Evolutionary conservation across 495 filamentous ascomycete genomes (phyloP).

Genomic region (Umbilicaria muhlenbergii): DNA sequence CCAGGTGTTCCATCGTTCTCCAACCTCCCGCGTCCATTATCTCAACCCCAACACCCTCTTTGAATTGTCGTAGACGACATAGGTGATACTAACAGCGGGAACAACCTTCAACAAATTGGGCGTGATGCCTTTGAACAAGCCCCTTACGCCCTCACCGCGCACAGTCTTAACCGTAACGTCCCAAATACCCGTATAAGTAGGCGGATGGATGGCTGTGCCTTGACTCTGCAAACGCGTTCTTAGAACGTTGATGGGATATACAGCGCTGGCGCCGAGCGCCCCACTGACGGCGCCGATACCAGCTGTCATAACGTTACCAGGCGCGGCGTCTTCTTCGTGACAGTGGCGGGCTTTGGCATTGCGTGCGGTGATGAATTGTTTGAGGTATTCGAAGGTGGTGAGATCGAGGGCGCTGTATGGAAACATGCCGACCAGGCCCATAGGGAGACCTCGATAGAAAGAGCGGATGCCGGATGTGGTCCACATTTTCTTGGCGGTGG

Average conservation of each 20-base stretch:
- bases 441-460: slow-evolving; percentile 83
- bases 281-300: slow-evolving; percentile 79
- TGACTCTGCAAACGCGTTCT: slow-evolving; percentile 90
- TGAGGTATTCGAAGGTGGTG: slow-evolving; percentile 85
- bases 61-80: slow-evolving; percentile 93
- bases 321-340: slow-evolving; percentile 67
- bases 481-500: slow-evolving; percentile 76
- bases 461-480: slow-evolving; percentile 51
- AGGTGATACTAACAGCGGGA: slow-evolving; percentile 91
- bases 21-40: slow-evolving; percentile 19
- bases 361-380: slow-evolving; percentile 49
- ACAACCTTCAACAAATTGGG: slow-evolving; percentile 95
- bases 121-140: slow-evolving; percentile 87
- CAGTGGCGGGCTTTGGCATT: slow-evolving; percentile 54
- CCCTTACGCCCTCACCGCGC: slow-evolving; percentile 65
- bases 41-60: slow-evolving; percentile 62
- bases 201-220: slow-evolving; percentile 78
- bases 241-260: slow-evolving; percentile 92
- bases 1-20: not conserved
- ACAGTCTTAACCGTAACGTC: slow-evolving; percentile 77
- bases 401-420: slow-evolving; percentile 96
- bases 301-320: slow-evolving; percentile 64
- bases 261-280: slow-evolving; percentile 80
- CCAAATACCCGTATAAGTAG: slow-evolving; percentile 74
- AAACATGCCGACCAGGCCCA: slow-evolving; percentile 91